Conservation (phyloP, 805 yeast species). For the Sporopachydermia lactativora region DNA sequence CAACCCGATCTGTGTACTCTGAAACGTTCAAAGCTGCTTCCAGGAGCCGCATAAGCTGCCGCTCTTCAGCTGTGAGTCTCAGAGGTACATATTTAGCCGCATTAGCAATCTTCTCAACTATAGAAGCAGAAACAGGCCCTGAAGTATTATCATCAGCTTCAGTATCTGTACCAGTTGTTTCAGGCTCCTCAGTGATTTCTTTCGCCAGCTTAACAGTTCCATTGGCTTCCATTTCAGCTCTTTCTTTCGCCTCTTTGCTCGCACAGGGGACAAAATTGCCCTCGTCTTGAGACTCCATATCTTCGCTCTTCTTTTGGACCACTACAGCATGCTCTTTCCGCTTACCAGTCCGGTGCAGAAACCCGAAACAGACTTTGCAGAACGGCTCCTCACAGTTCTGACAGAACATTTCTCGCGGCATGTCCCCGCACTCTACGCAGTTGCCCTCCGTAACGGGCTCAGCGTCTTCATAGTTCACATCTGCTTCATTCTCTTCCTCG, state of each 20-base stretch:
- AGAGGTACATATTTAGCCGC: constrained; percentile 49
- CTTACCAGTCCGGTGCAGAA: constrained; percentile 58
- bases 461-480: constrained; percentile 16
- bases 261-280: constrained; percentile 8
- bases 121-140: constrained; percentile 8
- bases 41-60: constrained; percentile 48
- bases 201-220: not conserved
- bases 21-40: constrained; percentile 71
- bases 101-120: constrained; percentile 26
- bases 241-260: constrained; percentile 9
- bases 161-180: constrained; percentile 2
- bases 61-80: constrained; percentile 52
- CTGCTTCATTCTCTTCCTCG: constrained; percentile 11
- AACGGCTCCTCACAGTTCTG: constrained; percentile 49
- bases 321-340: constrained; percentile 30
- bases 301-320: constrained; percentile 15
- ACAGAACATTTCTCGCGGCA: constrained; percentile 54
- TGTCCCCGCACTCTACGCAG: constrained; percentile 64
- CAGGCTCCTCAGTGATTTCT: constrained; percentile 3
- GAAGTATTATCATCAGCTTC: constrained; percentile 5
- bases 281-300: constrained; percentile 14
- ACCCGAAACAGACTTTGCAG: constrained; percentile 55
- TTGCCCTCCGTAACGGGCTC: constrained; percentile 22
- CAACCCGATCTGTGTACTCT: constrained; percentile 70
- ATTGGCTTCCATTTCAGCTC: constrained; percentile 6